These are phyloP conservation scores for Umbelopsis ramanniana DNA, from an alignment of 192 early-diverging fungal genomes.

Conservation along the genomic window DNA sequence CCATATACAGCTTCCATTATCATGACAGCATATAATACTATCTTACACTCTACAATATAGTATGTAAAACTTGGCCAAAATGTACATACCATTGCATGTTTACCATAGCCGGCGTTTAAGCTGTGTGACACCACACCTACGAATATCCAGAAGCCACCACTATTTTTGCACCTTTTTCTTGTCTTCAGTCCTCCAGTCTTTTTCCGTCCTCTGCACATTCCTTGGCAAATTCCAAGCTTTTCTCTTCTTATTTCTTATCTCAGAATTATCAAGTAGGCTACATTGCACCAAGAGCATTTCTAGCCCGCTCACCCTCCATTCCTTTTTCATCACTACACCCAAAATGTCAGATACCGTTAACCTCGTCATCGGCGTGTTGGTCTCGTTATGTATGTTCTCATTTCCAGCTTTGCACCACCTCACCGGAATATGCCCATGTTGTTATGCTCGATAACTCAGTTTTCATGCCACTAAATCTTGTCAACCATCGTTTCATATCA, in stretches of 20 bases:
- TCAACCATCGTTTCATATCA: neutral
- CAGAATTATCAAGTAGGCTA: neutral
- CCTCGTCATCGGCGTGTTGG: slow-evolving; percentile 41
- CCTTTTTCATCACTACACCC: neutral
- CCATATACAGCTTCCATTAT: too few species aligned
- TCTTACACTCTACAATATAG: too few species aligned
- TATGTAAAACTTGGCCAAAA: too few species aligned
- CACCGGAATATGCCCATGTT: neutral
- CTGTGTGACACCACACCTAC: neutral
- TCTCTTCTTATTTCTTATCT: neutral
- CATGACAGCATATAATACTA: too few species aligned
- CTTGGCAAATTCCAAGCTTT: neutral
- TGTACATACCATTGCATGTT: neutral
- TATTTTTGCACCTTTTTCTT: neutral
- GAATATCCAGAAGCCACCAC: neutral
- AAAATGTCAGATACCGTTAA: slow-evolving; percentile 14
- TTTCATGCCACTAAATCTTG: neutral
- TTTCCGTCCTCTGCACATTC: neutral
- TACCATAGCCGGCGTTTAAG: neutral
- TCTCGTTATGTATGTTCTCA: slow-evolving; percentile 29
- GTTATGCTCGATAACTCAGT: neutral
- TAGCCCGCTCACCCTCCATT: slow-evolving; percentile 6
- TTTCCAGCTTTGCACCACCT: neutral
- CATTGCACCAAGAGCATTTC: neutral
- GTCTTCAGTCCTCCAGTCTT: neutral